phyloP scores from a whole-genome alignment of 371 early-diverging fungal genomes.

The Mortierella sp. region DNA sequence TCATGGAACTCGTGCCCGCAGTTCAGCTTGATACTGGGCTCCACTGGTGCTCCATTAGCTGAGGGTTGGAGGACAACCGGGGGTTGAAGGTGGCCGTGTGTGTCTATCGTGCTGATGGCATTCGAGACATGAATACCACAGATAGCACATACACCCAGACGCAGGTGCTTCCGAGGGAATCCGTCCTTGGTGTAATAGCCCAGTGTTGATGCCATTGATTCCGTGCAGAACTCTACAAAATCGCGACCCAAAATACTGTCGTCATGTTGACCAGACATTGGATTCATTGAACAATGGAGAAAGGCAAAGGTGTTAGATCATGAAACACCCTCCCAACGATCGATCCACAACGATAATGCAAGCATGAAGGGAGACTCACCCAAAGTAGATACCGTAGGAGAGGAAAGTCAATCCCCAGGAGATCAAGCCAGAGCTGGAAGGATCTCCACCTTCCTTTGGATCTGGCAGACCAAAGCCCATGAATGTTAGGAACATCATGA shows the following conservation, averaged over 20 bases:
- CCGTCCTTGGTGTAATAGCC: slow-evolving; percentile 81
- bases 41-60: slow-evolving; percentile 28
- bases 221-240: slow-evolving; percentile 85
- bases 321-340: neutral
- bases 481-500: slow-evolving; percentile 64
- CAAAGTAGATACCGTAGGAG: slow-evolving; percentile 78
- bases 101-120: slow-evolving; percentile 45
- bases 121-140: slow-evolving; percentile 68
- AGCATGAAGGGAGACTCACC: slow-evolving; percentile 55
- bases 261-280: neutral
- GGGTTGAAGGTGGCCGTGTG: slow-evolving; percentile 35
- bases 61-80: slow-evolving; percentile 43
- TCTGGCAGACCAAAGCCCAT: slow-evolving; percentile 64
- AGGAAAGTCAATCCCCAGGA: slow-evolving; percentile 61
- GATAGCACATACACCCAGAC: slow-evolving; percentile 83
- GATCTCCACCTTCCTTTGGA: slow-evolving; percentile 52
- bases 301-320: too few species aligned
- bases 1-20: slow-evolving; percentile 91
- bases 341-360: neutral
- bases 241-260: slow-evolving; percentile 79
- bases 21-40: slow-evolving; percentile 72
- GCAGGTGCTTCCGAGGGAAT: slow-evolving; percentile 75
- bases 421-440: slow-evolving; percentile 45
- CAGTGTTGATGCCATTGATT: slow-evolving; percentile 84
- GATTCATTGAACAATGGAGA: too few species aligned